Evolutionary conservation across 768 basidiomycete genomes (phyloP).

Genomic region (Tricholoma furcatifolium): DNA sequence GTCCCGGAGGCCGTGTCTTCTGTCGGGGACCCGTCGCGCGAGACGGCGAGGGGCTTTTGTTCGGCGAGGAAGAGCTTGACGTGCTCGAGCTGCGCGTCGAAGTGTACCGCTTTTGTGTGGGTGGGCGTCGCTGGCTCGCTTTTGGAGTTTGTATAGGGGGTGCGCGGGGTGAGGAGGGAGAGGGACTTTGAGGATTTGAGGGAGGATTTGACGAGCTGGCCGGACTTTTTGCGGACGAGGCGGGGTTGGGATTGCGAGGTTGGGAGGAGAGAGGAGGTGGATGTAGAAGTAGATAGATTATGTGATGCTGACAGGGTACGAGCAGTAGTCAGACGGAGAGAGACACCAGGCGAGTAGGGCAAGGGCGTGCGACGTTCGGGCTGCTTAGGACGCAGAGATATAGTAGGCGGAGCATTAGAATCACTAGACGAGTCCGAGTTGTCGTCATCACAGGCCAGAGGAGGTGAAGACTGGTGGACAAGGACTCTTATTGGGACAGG

Average conservation of each 20-base stretch:
- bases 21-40: slow-evolving; percentile 85
- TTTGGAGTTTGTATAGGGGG: slow-evolving; percentile 39
- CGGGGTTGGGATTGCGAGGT: slow-evolving; percentile 31
- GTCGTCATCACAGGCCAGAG: slow-evolving; percentile 19
- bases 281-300: slow-evolving; percentile 21
- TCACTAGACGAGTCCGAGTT: slow-evolving; percentile 24
- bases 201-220: slow-evolving; percentile 89
- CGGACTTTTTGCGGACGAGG: slow-evolving; percentile 87
- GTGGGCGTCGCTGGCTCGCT: slow-evolving; percentile 85
- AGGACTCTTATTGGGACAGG: slow-evolving; percentile 22
- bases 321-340: slow-evolving; percentile 31
- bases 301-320: slow-evolving; percentile 31
- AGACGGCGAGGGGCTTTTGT: slow-evolving; percentile 93
- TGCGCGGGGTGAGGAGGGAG: slow-evolving; percentile 48
- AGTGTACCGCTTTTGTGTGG: slow-evolving; percentile 81
- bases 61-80: slow-evolving; percentile 94
- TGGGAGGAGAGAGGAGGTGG: slow-evolving; percentile 22
- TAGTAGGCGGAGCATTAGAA: slow-evolving; percentile 6
- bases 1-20: slow-evolving; percentile 74
- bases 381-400: slow-evolving; percentile 2
- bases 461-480: slow-evolving; percentile 28
- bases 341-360: slow-evolving; percentile 40
- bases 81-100: slow-evolving; percentile 88
- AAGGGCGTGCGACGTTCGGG: slow-evolving; percentile 19
- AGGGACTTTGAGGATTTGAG: slow-evolving; percentile 71